These are phyloP conservation scores for Psilocybe azurescens DNA, from an alignment of 768 basidiomycete genomes.

Conservation along the genomic window DNA sequence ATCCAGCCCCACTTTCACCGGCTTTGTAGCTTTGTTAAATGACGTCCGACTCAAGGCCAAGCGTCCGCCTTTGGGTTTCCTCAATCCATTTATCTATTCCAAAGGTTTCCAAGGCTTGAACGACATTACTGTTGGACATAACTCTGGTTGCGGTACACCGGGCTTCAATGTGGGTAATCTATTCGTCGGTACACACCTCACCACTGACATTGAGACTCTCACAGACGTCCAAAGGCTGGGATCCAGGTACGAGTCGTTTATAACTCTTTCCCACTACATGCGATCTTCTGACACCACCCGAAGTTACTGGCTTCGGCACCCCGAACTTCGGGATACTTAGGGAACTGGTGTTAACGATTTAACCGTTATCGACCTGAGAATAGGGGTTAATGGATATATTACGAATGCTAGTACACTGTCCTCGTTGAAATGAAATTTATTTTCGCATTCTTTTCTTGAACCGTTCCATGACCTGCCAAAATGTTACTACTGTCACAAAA, in stretches of 20 bases:
- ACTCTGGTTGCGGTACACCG: slow-evolving; percentile 59
- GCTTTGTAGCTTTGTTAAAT: slow-evolving; percentile 65
- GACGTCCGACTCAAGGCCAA: slow-evolving; percentile 54
- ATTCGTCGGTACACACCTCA: slow-evolving; percentile 5
- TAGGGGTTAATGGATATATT: slow-evolving; percentile 22
- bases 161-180: slow-evolving; percentile 59
- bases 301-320: slow-evolving; percentile 60
- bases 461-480: slow-evolving; percentile 84
- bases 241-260: slow-evolving; percentile 50
- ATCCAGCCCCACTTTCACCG: slow-evolving; percentile 63
- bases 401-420: slow-evolving; percentile 22
- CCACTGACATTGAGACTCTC: slow-evolving; percentile 5
- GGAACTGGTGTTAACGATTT: slow-evolving; percentile 22
- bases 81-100: slow-evolving; percentile 68
- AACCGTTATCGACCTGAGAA: slow-evolving; percentile 13
- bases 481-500: not conserved
- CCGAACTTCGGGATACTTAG: slow-evolving; percentile 57
- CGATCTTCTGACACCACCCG: not conserved
- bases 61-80: slow-evolving; percentile 58
- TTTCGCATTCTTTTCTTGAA: slow-evolving; percentile 97
- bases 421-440: slow-evolving; percentile 35
- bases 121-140: slow-evolving; percentile 61
- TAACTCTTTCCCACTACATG: slow-evolving; percentile 1
- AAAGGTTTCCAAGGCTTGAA: slow-evolving; percentile 46
- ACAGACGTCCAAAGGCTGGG: slow-evolving; percentile 58